Conservation (phyloP, 306 rosid species). For the Arachis hypogaea region DNA sequence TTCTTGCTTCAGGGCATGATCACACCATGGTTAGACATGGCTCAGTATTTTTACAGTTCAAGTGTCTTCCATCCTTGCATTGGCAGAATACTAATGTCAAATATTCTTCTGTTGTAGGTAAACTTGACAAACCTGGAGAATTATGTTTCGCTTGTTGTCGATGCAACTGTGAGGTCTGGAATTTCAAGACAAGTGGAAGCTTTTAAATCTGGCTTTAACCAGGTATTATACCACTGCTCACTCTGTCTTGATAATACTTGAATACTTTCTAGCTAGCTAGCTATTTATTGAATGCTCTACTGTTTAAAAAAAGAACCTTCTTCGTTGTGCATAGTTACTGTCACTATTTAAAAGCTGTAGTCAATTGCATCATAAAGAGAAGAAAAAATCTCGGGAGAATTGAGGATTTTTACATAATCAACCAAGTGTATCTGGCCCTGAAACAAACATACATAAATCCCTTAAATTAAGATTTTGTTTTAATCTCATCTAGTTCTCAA, state of each 20-base stretch:
- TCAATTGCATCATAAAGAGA: too few species aligned
- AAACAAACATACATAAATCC: too few species aligned
- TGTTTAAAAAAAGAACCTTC: too few species aligned
- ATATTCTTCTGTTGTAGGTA: constrained; percentile 63
- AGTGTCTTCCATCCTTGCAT: constrained; percentile 14
- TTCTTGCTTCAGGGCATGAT: constrained; percentile 62
- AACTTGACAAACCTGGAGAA: constrained; percentile 73
- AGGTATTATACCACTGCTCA: constrained; percentile 52
- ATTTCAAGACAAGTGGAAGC: constrained; percentile 91
- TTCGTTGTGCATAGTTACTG: too few species aligned
- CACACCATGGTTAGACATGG: constrained; percentile 56
- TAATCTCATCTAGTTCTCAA: too few species aligned
- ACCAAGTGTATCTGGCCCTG: too few species aligned
- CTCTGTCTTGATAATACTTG: constrained; percentile 10
- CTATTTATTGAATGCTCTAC: too few species aligned
- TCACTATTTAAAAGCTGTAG: too few species aligned
- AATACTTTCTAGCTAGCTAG: too few species aligned
- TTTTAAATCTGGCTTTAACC: constrained; percentile 86
- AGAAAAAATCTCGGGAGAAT: too few species aligned
- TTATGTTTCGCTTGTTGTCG: constrained; percentile 67
- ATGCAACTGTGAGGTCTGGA: constrained; percentile 81
- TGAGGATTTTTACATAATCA: too few species aligned
- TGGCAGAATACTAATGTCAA: constrained; percentile 15
- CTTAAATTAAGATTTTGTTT: too few species aligned
- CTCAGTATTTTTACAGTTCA: constrained; percentile 27